Evolutionary conservation across 2,329 filamentous ascomycete genomes (phyloP), one percentile per base, ranked within the genome.

Genomic region (Botrytis porri): DNA sequence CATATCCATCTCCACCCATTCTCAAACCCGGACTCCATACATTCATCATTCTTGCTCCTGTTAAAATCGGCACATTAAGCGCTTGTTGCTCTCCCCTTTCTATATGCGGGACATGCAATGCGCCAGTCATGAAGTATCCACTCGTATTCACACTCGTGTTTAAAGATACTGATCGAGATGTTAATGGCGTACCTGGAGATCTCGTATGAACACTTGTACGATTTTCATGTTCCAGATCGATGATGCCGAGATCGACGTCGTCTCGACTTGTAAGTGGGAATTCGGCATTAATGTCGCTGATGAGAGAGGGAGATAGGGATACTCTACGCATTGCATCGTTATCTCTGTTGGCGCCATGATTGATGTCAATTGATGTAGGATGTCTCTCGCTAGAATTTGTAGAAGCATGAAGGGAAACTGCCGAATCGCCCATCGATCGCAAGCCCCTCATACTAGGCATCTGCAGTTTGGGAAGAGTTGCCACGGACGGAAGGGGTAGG

Each of bases 1-100:
- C 37, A 57, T 43, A 35, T 9, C 57, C 51, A 12, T 29, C 41
- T 16, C 18, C 37, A 39, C 6, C 54, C 62, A 69, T 48, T 9
- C 70, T 69, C 32, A 48, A 45, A 60, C n/a, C 25, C 14, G 66
- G 48, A 35, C 45, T 39, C 9, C 8, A 25, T 16, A 72, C 54
- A 67, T 32, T 20, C 62, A 69, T 39, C 35, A 72, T 54, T 22
- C 64, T 66, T 25, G 62, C 70, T 0, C 70, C 70, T 22, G 70
- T 72, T 16, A 72, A 25, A 39, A 72, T 72, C 16, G 70, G 70
- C n/a, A 72, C 70, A 60, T 51, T 39, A 3, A 72, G 41, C 14
- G 70, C 29, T 41, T 41, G 41, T 20, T 8, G 25, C 10, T 22
- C 29, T 25, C 32, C 45, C n/a, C 25, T 70, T 12, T 48, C 45